phyloP scores from a whole-genome alignment of 2,329 filamentous ascomycete genomes.

The Ascochyta fabae region DNA sequence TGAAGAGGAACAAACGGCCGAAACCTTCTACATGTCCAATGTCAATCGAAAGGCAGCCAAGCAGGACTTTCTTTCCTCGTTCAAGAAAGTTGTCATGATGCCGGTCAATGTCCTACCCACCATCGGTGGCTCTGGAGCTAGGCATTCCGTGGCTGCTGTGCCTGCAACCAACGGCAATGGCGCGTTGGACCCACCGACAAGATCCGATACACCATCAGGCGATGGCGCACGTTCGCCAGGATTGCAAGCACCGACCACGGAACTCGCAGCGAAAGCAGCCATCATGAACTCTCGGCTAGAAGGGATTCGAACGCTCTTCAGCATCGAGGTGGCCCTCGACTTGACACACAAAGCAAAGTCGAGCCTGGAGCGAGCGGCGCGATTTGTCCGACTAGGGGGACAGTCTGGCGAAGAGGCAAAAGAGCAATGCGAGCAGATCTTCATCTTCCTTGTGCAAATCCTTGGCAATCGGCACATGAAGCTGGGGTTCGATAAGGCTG shows the following conservation, averaged over 20 bases:
- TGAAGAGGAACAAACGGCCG: conserved; percentile 86
- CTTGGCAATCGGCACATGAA: conserved; percentile 88
- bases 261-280: conserved; percentile 95
- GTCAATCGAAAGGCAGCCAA: conserved; percentile 95
- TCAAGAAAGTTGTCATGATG: conserved; percentile 99
- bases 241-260: conserved; percentile 78
- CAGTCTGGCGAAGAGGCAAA: conserved; percentile 82
- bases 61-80: conserved; percentile 92
- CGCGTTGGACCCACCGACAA: conserved; percentile 33
- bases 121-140: conserved; percentile 53
- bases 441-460: conserved; percentile 81
- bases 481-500: conserved; percentile 90
- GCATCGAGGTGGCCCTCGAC: conserved; percentile 90
- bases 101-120: conserved; percentile 88
- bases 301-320: conserved; percentile 93
- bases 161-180: conserved; percentile 38
- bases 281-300: conserved; percentile 95
- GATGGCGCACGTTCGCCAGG: conserved; percentile 48
- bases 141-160: conserved; percentile 42
- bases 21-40: conserved; percentile 95
- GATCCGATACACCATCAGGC: conserved; percentile 48
- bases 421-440: conserved; percentile 88
- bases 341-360: conserved; percentile 88
- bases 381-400: conserved; percentile 81
- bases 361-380: conserved; percentile 81